phyloP scores from a whole-genome alignment of 768 basidiomycete species.

The Tricholoma sp. region DNA sequence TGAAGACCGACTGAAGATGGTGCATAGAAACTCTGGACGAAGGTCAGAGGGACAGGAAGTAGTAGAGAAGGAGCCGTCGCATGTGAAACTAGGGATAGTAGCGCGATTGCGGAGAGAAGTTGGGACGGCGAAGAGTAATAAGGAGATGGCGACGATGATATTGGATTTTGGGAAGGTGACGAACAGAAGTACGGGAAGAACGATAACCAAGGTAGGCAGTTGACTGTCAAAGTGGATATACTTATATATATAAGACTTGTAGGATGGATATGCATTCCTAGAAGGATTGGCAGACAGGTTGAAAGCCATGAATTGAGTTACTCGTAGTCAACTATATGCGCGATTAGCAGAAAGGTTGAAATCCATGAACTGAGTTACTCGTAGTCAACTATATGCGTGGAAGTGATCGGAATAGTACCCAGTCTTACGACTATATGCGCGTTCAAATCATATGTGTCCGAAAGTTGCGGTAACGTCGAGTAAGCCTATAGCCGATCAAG shows the following conservation, averaged over 20 bases:
- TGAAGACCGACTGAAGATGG: conserved; percentile 1
- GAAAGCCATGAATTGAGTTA: conserved; percentile 35
- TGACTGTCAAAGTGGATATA: neutral
- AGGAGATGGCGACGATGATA: conserved; percentile 58
- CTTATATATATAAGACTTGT: neutral
- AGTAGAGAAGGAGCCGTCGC: conserved; percentile 39
- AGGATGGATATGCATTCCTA: conserved; percentile 68
- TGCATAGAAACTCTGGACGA: conserved; percentile 13
- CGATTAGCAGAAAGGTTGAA: no score
- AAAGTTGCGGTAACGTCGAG: no score
- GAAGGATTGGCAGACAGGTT: conserved; percentile 56
- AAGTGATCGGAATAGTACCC: no score
- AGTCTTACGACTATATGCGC: no score
- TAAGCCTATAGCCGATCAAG: no score
- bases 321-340: no score
- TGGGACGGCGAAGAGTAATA: conserved; percentile 42
- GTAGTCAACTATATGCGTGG: no score
- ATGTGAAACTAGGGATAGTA: conserved; percentile 56
- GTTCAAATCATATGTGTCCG: no score
- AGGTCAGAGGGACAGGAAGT: conserved; percentile 35
- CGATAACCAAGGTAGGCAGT: conserved; percentile 58
- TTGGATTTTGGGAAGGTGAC: conserved; percentile 68
- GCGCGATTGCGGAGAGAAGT: conserved; percentile 56
- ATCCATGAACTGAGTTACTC: no score
- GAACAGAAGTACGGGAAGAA: conserved; percentile 62